phyloP scores from a whole-genome alignment of 164 flowering plant species.

The Annona cherimola region DNA sequence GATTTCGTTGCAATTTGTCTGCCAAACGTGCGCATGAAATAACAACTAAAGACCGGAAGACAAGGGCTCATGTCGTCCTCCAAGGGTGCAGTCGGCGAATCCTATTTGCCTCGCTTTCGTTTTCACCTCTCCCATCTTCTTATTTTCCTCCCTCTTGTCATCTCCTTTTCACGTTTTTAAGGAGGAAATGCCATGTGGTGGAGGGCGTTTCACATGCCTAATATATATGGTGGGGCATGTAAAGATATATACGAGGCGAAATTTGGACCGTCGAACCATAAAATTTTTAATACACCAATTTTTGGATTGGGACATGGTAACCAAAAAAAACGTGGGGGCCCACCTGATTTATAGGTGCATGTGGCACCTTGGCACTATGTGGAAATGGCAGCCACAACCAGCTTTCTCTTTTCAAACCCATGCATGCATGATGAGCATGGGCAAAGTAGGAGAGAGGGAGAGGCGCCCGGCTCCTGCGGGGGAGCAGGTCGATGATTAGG shows the following conservation, averaged over 20 bases:
- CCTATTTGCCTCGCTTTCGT: neutral
- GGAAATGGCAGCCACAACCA: no score
- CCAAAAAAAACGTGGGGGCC: no score
- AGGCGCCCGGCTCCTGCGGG: constrained; percentile 53
- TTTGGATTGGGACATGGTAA: no score
- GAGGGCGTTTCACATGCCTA: no score
- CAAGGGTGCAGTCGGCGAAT: constrained; percentile 36
- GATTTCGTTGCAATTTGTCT: constrained; percentile 36
- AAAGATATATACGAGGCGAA: no score
- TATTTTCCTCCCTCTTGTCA: neutral
- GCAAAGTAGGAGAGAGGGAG: neutral
- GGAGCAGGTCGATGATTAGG: constrained; percentile 59
- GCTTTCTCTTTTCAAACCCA: no score
- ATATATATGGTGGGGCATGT: no score
- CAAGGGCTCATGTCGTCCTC: constrained; percentile 57
- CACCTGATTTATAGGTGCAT: no score
- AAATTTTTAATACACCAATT: no score
- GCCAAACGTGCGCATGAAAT: constrained; percentile 29
- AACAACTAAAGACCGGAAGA: constrained; percentile 34
- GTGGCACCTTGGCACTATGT: no score
- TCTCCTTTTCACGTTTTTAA: constrained; percentile 1
- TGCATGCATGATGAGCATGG: neutral
- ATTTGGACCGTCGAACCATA: no score
- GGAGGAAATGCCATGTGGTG: neutral
- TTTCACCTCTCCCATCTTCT: neutral